phyloP scores from a whole-genome alignment of 2,329 filamentous ascomycete species.

The Myrmaecium sp. region DNA sequence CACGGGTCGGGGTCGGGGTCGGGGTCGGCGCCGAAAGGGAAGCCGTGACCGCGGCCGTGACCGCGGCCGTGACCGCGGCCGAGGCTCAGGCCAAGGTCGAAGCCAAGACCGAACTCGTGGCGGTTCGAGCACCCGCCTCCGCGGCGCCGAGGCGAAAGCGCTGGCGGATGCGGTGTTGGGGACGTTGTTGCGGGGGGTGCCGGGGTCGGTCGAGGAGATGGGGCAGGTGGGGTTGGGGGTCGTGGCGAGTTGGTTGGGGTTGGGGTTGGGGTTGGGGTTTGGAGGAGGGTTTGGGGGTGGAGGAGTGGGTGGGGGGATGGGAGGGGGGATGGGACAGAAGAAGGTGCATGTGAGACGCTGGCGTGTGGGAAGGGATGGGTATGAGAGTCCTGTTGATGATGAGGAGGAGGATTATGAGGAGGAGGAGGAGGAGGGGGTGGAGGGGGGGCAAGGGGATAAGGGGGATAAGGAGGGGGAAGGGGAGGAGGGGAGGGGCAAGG shows the following conservation, averaged over 20 bases:
- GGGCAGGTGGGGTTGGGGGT: conserved; percentile 20
- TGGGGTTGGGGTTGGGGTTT: conserved; percentile 18
- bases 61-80: no score
- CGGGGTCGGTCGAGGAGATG: conserved; percentile 14
- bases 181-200: conserved; percentile 4
- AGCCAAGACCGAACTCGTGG: background rate
- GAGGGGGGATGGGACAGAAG: conserved; percentile 14
- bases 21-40: no score
- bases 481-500: conserved; percentile 5
- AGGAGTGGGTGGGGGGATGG: conserved; percentile 20
- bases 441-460: background rate
- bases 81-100: no score
- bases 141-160: conserved; percentile 28
- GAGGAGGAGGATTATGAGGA: conserved; percentile 11
- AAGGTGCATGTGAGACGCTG: conserved; percentile 26
- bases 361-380: conserved; percentile 22
- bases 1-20: no score
- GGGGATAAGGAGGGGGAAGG: background rate
- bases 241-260: conserved; percentile 25
- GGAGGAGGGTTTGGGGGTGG: conserved; percentile 17
- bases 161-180: conserved; percentile 27
- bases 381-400: conserved; percentile 24
- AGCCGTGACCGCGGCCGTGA: no score
- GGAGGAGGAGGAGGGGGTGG: conserved; percentile 2
- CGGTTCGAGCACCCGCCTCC: conserved; percentile 23